Evolutionary conservation across 116 monocot genomes (phyloP).

Genomic region (Cymodocea nodosa): DNA sequence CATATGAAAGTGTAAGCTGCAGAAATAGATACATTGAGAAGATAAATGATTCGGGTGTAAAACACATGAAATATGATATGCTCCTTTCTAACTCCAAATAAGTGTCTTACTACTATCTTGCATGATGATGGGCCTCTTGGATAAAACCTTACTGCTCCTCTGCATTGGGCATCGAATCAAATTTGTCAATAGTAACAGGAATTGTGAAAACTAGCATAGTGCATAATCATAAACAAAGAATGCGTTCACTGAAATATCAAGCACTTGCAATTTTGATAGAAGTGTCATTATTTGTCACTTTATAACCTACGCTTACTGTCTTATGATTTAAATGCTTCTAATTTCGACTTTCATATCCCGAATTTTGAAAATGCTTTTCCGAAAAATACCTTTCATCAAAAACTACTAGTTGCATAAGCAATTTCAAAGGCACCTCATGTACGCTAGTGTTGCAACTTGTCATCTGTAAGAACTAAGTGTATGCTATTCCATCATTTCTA

Average conservation of each 20-base stretch:
- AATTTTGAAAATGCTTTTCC: too few species aligned
- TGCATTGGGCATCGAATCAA: constrained; percentile 11
- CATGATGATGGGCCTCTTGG: constrained; percentile 72
- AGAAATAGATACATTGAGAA: not conserved
- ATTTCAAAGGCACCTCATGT: too few species aligned
- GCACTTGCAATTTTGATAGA: not conserved
- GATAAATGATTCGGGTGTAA: not conserved
- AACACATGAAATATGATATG: not conserved
- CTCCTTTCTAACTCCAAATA: not conserved
- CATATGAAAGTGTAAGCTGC: constrained; percentile 91
- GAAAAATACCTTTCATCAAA: too few species aligned
- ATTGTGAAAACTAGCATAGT: not conserved
- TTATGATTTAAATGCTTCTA: too few species aligned
- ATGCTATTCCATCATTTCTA: not conserved
- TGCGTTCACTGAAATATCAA: not conserved
- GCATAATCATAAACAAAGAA: not conserved
- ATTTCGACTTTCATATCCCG: too few species aligned
- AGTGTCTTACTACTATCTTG: constrained; percentile 52
- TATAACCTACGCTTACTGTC: too few species aligned
- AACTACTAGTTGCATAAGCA: too few species aligned
- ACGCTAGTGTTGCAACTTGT: too few species aligned
- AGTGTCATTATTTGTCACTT: too few species aligned
- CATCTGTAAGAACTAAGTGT: too few species aligned
- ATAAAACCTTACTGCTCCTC: constrained; percentile 82
- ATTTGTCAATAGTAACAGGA: not conserved